Conservation (phyloP, 345 rosid genomes). For the Euphorbia peplus region DNA sequence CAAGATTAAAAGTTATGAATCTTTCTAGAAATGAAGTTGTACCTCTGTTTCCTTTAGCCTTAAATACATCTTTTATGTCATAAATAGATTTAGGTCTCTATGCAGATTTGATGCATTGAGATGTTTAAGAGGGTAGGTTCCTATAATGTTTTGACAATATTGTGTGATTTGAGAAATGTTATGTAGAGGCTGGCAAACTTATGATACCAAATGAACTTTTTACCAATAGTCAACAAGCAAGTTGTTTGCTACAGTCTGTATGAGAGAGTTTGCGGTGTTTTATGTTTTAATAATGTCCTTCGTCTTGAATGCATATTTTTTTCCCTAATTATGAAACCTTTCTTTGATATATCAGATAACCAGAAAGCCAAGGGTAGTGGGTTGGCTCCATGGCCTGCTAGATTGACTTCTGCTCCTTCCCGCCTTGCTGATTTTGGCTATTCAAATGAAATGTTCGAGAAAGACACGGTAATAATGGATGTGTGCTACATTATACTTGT, state of each 20-base stretch:
- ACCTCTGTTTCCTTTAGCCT: neutral
- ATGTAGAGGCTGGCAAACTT: no score
- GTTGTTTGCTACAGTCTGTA: neutral
- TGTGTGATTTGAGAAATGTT: neutral
- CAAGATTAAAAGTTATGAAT: neutral
- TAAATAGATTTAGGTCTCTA: neutral
- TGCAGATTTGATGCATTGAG: neutral
- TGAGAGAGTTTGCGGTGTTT: neutral
- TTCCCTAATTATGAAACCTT: neutral
- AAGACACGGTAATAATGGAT: constrained; percentile 58
- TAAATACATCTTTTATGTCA: neutral
- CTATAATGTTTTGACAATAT: neutral
- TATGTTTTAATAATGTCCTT: neutral
- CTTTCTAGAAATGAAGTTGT: neutral
- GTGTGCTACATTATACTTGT: neutral
- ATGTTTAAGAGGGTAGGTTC: neutral
- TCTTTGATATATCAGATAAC: constrained; percentile 47
- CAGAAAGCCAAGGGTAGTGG: constrained; percentile 79
- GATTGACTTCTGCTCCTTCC: constrained; percentile 78
- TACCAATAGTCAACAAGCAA: neutral
- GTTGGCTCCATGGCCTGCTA: constrained; percentile 97
- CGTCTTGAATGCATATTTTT: neutral
- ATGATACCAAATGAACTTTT: no score
- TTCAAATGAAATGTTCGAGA: constrained; percentile 69
- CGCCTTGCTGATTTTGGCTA: constrained; percentile 92